A percentile compares a stretch with the other conserved stretches of the same genome.
Evolutionary conservation across 2,329 filamentous ascomycete species (phyloP).

Genomic region (Colletotrichum siamense): DNA sequence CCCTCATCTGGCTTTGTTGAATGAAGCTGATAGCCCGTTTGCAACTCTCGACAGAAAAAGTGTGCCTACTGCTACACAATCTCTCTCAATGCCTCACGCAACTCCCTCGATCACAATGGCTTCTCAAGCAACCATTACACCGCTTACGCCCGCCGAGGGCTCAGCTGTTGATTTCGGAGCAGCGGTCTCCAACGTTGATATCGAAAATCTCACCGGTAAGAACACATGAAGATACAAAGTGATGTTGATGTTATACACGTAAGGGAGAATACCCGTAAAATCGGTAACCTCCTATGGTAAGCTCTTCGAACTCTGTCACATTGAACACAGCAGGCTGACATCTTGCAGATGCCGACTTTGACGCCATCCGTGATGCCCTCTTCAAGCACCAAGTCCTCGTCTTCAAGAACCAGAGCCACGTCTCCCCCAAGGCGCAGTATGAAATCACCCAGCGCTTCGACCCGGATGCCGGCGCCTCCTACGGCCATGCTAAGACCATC

Average conservation of each 20-base stretch:
- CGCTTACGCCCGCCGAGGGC: slow-evolving; percentile 38
- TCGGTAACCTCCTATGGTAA: slow-evolving; percentile 65
- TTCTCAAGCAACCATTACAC: slow-evolving; percentile 33
- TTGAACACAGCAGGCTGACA: slow-evolving; percentile 20
- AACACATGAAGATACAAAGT: slow-evolving; percentile 17
- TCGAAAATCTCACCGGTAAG: slow-evolving; percentile 69
- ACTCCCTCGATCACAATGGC: not conserved
- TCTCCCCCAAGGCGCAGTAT: slow-evolving; percentile 75
- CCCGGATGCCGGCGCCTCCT: slow-evolving; percentile 64
- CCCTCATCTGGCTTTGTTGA: accelerated
- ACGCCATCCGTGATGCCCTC: slow-evolving; percentile 66
- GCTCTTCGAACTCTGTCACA: slow-evolving; percentile 22
- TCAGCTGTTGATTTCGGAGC: slow-evolving; percentile 65
- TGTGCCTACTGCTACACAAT: not conserved
- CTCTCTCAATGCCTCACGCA: not conserved
- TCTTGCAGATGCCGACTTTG: slow-evolving; percentile 65
- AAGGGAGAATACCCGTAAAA: slow-evolving; percentile 62
- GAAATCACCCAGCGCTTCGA: slow-evolving; percentile 78
- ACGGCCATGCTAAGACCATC: slow-evolving; percentile 79
- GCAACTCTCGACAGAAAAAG: not conserved
- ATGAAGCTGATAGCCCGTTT: not conserved
- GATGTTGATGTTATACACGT: slow-evolving; percentile 12
- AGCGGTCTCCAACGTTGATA: slow-evolving; percentile 59
- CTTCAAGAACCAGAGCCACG: slow-evolving; percentile 69
- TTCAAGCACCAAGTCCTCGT: slow-evolving; percentile 74